Evolutionary conservation across 2,329 filamentous ascomycete genomes (phyloP), one percentile per base, ranked within the genome.

Genomic region (Colletotrichum sojae): DNA sequence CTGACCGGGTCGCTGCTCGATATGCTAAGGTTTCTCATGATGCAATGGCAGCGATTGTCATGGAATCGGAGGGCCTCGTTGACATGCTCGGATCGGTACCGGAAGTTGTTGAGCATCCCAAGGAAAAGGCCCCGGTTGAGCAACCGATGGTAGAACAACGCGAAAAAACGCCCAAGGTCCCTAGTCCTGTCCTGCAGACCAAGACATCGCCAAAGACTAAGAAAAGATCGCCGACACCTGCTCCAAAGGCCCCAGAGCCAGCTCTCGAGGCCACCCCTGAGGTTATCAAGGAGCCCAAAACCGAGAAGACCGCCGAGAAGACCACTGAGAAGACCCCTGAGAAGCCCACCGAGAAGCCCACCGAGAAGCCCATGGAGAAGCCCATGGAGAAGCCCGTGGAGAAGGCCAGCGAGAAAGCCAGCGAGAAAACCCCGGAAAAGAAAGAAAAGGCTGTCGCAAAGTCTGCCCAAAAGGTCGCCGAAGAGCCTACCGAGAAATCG

Each of bases 11-110:
- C 2, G 78, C 87, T 13, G 76, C 80, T 27, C 83, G 83, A 3
- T 87, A 85, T 70, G 84, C 84, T 3, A 77, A 82, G 8, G 73
- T 86, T 18, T 83, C 85, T 0, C 81, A 88, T 54, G 83, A 86
- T 46, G 83, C 85, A 5, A 80, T 86, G 76, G 79, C 83, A 5
- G 81, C 81, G 61, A 80, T 89, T 58, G 74, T 86, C 9, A 81
- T 79, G 3, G 83, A 87, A 58, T 73, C 78, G 2, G 83, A 86
- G 57, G 80, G 78, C 4, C 70, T 88, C 39, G 69, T 76, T 15
- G 79, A 82, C 18, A 80, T 86, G 76, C 73, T 87, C 8, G 83
- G 83, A 2, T 75, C 77, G 4, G 69, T 85, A 5, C 83, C 83
- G 0, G 77, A 75, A 46, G 68, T 67, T 12, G 67, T 74, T 18